These are phyloP conservation scores for Dichotomopilus funicola DNA, from an alignment of 2,329 filamentous ascomycete genomes.

Conservation along the genomic window DNA sequence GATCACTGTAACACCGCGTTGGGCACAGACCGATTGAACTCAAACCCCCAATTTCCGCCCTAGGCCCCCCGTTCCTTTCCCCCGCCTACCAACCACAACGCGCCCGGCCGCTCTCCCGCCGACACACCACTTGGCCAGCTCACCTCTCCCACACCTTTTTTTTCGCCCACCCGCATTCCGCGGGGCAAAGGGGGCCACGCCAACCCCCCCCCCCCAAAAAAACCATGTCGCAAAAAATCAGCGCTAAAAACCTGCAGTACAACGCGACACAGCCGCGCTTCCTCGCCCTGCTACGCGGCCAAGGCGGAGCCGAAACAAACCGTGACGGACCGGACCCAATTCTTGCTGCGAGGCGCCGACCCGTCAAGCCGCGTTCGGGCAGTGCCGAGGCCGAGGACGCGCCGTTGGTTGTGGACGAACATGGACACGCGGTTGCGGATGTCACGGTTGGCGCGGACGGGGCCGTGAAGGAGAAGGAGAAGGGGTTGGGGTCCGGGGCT, in stretches of 20 bases:
- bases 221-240: conserved; percentile 47
- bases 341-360: conserved; percentile 43
- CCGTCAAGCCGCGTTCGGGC: conserved; percentile 47
- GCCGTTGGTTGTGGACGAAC: conserved; percentile 68
- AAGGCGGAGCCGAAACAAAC: conserved; percentile 40
- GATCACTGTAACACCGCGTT: no score
- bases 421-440: conserved; percentile 53
- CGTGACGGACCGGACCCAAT: conserved; percentile 47
- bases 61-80: no score
- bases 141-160: no score
- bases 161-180: no score
- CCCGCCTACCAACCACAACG: no score
- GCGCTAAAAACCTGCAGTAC: conserved; percentile 64
- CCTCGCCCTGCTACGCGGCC: conserved; percentile 49
- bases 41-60: no score
- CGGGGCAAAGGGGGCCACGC: no score
- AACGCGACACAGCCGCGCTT: conserved; percentile 54
- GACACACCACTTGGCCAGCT: no score
- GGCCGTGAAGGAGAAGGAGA: conserved; percentile 29
- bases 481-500: no score
- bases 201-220: neutral
- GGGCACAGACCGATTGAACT: no score
- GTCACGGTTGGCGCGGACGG: conserved; percentile 38
- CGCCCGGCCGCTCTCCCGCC: no score
- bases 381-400: conserved; percentile 71